phyloP scores from a whole-genome alignment of 2,329 filamentous ascomycete genomes.

The Colletotrichum magnum region DNA sequence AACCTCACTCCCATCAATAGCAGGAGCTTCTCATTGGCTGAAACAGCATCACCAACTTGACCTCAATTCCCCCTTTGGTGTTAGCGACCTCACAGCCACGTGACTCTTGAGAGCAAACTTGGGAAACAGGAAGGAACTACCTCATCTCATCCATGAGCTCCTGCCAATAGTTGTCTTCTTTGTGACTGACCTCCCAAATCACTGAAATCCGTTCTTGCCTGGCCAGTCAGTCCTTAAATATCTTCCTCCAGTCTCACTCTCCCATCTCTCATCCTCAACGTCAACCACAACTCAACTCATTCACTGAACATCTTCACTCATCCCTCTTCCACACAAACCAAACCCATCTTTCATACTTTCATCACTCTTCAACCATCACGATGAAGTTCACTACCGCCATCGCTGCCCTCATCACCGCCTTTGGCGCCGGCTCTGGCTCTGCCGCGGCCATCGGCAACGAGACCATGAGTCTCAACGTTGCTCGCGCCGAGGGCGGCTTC shows the following conservation, averaged over 20 bases:
- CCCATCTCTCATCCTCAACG: not conserved
- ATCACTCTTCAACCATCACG: not conserved
- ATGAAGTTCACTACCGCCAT: conserved; percentile 30
- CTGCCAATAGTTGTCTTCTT: too few species aligned
- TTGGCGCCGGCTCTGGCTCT: not conserved
- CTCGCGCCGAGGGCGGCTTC: conserved; percentile 19
- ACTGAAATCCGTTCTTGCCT: not conserved
- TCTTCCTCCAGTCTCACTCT: not conserved
- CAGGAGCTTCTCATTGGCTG: not conserved
- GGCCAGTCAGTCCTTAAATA: not conserved
- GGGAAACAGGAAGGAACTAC: not conserved
- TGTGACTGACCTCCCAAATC: too few species aligned
- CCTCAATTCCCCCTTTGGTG: not conserved
- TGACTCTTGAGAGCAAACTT: not conserved
- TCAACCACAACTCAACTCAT: not conserved
- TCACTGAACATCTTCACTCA: not conserved
- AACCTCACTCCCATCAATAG: too few species aligned
- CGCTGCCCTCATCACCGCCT: conserved; percentile 5
- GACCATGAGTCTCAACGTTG: conserved; percentile 5
- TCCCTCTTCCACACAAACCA: not conserved
- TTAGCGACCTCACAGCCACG: not conserved
- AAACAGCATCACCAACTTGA: not conserved
- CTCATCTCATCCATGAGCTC: not conserved
- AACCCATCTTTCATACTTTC: not conserved
- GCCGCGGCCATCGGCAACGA: conserved; percentile 8